These are phyloP conservation scores for Terfezia claveryi DNA, from an alignment of 495 filamentous ascomycete species.

Conservation along the genomic window DNA sequence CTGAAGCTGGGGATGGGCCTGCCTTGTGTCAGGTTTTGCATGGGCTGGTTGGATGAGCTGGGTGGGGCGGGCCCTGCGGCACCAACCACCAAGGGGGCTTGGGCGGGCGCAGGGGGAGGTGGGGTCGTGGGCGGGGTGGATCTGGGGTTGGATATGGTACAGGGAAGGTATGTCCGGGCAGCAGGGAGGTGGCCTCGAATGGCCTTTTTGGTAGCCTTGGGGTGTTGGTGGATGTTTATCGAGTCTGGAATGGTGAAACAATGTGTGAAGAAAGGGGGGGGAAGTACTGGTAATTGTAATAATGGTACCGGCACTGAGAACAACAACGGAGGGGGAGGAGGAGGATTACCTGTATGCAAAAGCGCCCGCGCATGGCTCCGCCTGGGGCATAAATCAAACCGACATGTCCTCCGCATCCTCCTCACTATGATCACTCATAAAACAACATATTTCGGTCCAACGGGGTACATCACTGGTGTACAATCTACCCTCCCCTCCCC, in stretches of 20 bases:
- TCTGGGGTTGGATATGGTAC: background rate
- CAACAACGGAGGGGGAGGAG: background rate
- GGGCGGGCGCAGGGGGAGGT: background rate
- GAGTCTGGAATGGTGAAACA: background rate
- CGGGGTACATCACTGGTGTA: background rate
- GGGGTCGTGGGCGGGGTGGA: background rate
- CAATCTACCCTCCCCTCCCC: background rate
- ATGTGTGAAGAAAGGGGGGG: background rate
- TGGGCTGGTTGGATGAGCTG: background rate
- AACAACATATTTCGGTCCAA: background rate
- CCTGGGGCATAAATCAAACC: background rate
- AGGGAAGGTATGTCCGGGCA: background rate
- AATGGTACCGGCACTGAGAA: no score
- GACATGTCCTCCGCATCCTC: background rate
- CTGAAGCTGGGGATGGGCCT: background rate
- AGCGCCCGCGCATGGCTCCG: background rate
- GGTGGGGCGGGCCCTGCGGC: background rate
- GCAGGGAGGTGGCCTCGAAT: background rate
- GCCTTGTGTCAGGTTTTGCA: background rate
- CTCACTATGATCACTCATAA: background rate
- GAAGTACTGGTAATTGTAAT: no score
- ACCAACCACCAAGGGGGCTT: background rate
- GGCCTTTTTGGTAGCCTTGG: background rate
- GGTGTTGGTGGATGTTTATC: background rate
- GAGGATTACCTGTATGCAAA: background rate